phyloP scores from a whole-genome alignment of 176 grass and related monocot genomes.

The Musa beccarii region DNA sequence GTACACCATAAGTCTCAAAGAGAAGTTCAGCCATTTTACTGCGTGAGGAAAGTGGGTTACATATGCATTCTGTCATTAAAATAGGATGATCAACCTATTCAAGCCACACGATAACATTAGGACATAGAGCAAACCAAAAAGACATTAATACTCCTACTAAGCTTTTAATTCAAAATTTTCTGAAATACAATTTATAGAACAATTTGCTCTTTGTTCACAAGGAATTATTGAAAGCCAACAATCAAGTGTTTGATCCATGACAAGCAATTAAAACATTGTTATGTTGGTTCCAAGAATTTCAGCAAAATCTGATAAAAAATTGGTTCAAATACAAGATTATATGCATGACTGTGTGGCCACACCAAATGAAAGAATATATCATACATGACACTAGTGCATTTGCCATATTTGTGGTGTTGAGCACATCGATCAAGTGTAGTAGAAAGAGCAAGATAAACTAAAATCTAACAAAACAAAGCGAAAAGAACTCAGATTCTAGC shows the following conservation, averaged over 20 bases:
- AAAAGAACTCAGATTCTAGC: too few species aligned
- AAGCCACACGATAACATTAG: conserved; percentile 18
- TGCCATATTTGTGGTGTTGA: background rate
- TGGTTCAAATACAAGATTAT: too few species aligned
- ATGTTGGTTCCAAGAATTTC: too few species aligned
- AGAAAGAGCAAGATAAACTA: background rate
- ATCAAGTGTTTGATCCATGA: too few species aligned
- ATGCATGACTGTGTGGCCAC: background rate
- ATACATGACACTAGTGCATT: background rate
- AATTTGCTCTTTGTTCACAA: too few species aligned
- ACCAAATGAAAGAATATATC: background rate
- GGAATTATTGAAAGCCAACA: too few species aligned
- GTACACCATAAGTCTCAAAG: conserved; percentile 84
- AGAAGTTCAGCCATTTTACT: conserved; percentile 96
- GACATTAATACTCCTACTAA: background rate
- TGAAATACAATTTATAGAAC: too few species aligned
- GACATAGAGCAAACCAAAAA: background rate
- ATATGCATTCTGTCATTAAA: conserved; percentile 95
- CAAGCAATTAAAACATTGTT: too few species aligned
- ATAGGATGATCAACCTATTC: conserved; percentile 87
- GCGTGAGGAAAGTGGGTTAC: conserved; percentile 82
- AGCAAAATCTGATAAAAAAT: too few species aligned
- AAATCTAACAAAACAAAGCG: background rate
- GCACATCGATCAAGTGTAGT: background rate
- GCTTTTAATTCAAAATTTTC: too few species aligned